Base-by-base conservation (phyloP, 129 eudicot genomes). In the Gnaphalium uliginosum region DNA sequence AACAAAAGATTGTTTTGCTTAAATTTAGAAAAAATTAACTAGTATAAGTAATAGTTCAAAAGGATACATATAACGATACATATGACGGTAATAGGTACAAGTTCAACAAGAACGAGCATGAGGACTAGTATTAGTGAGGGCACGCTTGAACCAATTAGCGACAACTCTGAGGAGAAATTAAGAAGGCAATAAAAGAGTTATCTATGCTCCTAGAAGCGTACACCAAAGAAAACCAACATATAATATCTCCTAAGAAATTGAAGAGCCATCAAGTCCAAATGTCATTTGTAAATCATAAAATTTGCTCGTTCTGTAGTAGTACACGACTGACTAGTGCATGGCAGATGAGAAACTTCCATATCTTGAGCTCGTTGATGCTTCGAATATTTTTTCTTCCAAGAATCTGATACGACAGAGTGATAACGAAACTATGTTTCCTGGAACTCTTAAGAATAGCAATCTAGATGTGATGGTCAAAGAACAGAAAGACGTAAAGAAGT, bases 381-480 rank as follows among this genome's bases (percentile, higher is more conserved):
- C 88, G 22, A 72, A 75, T 32, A 72, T 83, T 39, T 78, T 85
- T 57, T 81, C 88, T 1, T 64, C 83, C 9, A 77, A 74, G 13
- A 81, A 78, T 72, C 50, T 85, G 73, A 85, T 85, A 19, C 78
- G 75, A 6, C 59, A 66, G 63, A 83, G 88, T 46, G 88, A 69
- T 43, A 59, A 74, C 9, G 88, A 63, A 50, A 65, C 79, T 9
- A 79, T 85, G 64, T 85, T 78, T 61, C 26, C 17, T 4, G 88
- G 88, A 48, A 64, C 69, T 33, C 76, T 81, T 1, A 65, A 56
- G 33, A 22, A 30, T 22, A 78, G 48, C 19, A 82, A 39, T 30
- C 66, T 69, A 4, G 60, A 68, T 3, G 41, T 81, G 48, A 33
- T 75, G 19, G 78, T 85, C 50, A 85, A 85, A 74, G 75, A 74